Evolutionary conservation across 1,284 basidiomycete genomes (phyloP), one percentile per base, ranked within the genome.

Genomic region (Cutaneotrichosporon arboriforme): DNA sequence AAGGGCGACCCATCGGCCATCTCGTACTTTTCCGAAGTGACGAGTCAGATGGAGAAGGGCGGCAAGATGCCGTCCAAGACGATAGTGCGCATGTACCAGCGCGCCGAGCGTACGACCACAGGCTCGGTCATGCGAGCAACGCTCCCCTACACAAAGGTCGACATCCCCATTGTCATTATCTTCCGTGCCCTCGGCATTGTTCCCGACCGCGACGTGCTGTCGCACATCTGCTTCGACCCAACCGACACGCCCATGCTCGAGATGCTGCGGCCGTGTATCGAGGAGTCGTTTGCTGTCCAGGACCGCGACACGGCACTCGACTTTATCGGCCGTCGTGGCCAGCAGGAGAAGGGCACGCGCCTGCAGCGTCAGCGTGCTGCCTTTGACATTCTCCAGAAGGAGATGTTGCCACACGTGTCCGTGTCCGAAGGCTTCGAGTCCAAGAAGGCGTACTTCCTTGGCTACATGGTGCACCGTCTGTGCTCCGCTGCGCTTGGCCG

Each of bases 361-460:
- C 88, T 92, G 63, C 86, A 89, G 59, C 90, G 96, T 76, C 87
- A 97, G 60, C 85, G 90, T 46, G 97, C 97, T 66, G 96, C 96
- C 0, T 90, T 96, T 72, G 96, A 98, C 74, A 97, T 98, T 67
- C 72, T 99, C 49, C 93, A 97, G 76, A 98, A 97, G 77, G 94
- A 98, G 77, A 94, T 98, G 88, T 74, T 99, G 43, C 96, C 96
- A 0, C 96, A 98, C 71, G 86, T 99, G 23, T 94, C 94, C 4
- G 94, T 93, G 81, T 83, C 86, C 1, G 92, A 96, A 73, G 93
- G 93, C 9, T 93, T 91, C 34, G 90, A 96, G 76, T 93, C 90
- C 37, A 96, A 96, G 79, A 99, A 99, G 76, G 96, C 96, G 3
- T 98, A 93, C 77, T 99, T 98, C 82, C 92, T 98, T 60, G 96